A percentile compares a stretch with the other conserved stretches of the same genome.
phyloP scores from a whole-genome alignment of 306 rosid species.

The Corylus heterophylla region DNA sequence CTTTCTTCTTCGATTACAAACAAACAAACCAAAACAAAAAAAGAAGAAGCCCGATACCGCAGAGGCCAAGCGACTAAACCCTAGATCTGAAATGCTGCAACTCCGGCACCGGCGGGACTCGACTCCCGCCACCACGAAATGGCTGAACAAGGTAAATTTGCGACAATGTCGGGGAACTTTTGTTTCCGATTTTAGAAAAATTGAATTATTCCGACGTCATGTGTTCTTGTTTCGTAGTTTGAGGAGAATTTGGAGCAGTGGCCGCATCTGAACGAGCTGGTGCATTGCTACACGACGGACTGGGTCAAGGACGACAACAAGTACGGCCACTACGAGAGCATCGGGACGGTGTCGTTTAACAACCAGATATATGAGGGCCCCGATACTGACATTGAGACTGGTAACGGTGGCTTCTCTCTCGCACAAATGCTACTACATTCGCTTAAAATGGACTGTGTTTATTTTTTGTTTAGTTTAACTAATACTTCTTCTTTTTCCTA shows the following conservation, averaged over 20 bases:
- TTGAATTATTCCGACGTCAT: background rate
- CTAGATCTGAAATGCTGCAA: slow-evolving; percentile 95
- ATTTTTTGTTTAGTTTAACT: background rate
- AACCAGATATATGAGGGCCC: slow-evolving; percentile 98
- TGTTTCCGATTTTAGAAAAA: background rate
- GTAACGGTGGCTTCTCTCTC: slow-evolving; percentile 35
- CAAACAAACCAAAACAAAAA: background rate
- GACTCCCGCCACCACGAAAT: slow-evolving; percentile 74
- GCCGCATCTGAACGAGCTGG: slow-evolving; percentile 94
- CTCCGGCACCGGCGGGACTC: slow-evolving; percentile 95
- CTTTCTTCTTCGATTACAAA: slow-evolving; percentile 12
- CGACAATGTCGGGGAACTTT: background rate
- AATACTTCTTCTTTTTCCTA: background rate
- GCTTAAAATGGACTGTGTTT: background rate
- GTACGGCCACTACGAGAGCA: slow-evolving; percentile 84
- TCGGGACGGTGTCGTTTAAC: slow-evolving; percentile 63
- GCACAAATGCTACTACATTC: background rate
- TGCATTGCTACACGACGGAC: slow-evolving; percentile 94
- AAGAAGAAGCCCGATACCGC: background rate
- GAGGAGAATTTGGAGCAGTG: slow-evolving; percentile 98
- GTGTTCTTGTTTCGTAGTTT: slow-evolving; percentile 41
- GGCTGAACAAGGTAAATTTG: slow-evolving; percentile 77
- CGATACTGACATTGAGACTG: slow-evolving; percentile 96
- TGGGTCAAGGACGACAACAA: slow-evolving; percentile 95
- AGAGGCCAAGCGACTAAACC: slow-evolving; percentile 37